phyloP scores from a whole-genome alignment of 169 alveolate genomes.

The Plasmodium gallinaceum region DNA sequence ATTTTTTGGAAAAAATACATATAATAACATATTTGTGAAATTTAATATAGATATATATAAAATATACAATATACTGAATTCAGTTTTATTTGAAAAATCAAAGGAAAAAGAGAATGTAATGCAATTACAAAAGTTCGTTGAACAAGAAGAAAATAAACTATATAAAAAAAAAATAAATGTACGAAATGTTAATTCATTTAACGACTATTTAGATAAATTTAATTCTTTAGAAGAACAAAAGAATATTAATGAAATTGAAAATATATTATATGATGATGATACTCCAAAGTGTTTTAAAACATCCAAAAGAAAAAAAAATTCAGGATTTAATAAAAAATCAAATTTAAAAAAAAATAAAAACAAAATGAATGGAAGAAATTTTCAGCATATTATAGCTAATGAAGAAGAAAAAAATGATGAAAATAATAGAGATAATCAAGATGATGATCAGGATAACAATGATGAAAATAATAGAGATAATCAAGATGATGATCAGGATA shows the following conservation, averaged over 20 bases:
- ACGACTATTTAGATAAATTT: slow-evolving; percentile 28
- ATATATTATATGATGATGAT: slow-evolving; percentile 37
- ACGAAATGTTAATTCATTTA: slow-evolving; percentile 47
- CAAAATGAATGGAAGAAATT: not conserved
- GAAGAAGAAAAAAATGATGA: not conserved
- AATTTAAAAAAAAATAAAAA: not conserved
- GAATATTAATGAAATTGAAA: slow-evolving; percentile 25
- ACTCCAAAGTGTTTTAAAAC: not conserved
- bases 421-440: not conserved
- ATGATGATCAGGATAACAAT: not conserved
- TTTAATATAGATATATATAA: slow-evolving; percentile 37
- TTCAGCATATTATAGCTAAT: not conserved
- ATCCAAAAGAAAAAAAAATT: too few species aligned
- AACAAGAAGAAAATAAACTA: slow-evolving; percentile 30
- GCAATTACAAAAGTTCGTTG: slow-evolving; percentile 58
- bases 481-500: not conserved
- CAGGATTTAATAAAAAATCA: not conserved
- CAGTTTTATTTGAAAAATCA: slow-evolving; percentile 45
- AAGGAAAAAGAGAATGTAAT: slow-evolving; percentile 54
- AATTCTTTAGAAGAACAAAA: slow-evolving; percentile 33
- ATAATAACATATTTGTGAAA: slow-evolving; percentile 43
- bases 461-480: not conserved
- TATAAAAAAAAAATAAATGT: slow-evolving; percentile 49
- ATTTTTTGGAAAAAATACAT: slow-evolving; percentile 64
- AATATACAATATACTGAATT: slow-evolving; percentile 27